These are phyloP conservation scores for Berberis thunbergii DNA, from an alignment of 164 flowering plant species.

Conservation along the genomic window DNA sequence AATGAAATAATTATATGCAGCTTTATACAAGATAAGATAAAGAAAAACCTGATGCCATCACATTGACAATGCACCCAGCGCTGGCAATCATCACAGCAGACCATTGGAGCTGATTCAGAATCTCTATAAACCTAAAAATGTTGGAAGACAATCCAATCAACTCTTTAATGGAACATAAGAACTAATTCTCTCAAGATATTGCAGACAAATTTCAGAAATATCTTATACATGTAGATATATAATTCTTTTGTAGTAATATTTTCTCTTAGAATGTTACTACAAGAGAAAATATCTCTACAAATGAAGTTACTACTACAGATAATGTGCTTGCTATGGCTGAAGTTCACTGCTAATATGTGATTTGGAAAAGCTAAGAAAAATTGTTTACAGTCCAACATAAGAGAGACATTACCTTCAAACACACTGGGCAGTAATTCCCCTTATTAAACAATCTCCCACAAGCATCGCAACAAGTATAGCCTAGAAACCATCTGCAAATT, in stretches of 20 bases:
- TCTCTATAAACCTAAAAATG: conserved; percentile 90
- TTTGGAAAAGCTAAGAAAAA: too few relatives aligned
- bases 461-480: conserved; percentile 96
- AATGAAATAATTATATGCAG: not conserved
- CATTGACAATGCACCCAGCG: conserved; percentile 98
- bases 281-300: too few relatives aligned
- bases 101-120: conserved; percentile 98
- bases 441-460: conserved; percentile 98
- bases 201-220: too few relatives aligned
- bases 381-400: too few relatives aligned
- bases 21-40: not conserved
- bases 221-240: too few relatives aligned
- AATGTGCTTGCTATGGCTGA: too few relatives aligned
- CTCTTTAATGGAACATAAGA: too few relatives aligned
- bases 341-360: too few relatives aligned
- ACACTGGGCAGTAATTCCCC: conserved; percentile 95
- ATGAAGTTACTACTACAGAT: too few relatives aligned
- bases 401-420: conserved; percentile 65
- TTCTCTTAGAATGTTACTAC: too few relatives aligned
- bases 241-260: too few relatives aligned
- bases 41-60: conserved; percentile 84
- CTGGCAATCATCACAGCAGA: conserved; percentile 95
- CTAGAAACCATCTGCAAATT: conserved; percentile 84
- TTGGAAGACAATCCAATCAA: not conserved
- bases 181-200: too few relatives aligned